Base-by-base conservation (phyloP, 495 filamentous ascomycete species). In the Penicillium dipodomyicola region DNA sequence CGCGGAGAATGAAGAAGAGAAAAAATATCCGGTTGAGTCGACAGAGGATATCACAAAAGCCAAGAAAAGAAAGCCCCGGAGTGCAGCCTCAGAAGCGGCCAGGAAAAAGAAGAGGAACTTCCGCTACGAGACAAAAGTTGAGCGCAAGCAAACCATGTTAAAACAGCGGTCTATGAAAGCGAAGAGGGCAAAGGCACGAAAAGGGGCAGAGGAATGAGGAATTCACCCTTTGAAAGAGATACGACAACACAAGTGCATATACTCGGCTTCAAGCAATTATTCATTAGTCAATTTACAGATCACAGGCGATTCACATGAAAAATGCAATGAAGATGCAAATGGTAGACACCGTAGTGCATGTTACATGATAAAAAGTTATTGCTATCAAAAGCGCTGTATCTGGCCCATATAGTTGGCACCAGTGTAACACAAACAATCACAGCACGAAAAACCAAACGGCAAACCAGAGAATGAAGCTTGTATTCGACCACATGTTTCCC, bases 91-190 rank as follows among this genome's bases (percentile, higher is more conserved):
- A 25, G 84, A 85, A 30, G 73, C 69, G 50, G 71, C 73, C 49
- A 93, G 91, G 78, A 80, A 78, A 67, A 92, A 87, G 77, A 96
- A 90, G 77, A 87, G 87, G 72, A 92, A 92, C 71, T 97, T 97
- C 66, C 82, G 90, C 19, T 98, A 98, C 71, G 88, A 96, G 72
- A 91, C 79, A 54, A 93, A 93, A 77, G 77, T 80, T 6, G 87
- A 96, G 57, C 84, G 92, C 60, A 87, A 87, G 65, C 58, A 85
- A 22, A 81, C 77, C 11, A 77, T 79, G 60, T 75, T 72, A 49
- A 95, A 91, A 69, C 81, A 92, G 69, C 86, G 84, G 60, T 68
- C 76, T 49, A 82, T 82, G 52, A 89, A 81, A 44, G 66, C 65
- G 30, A 78, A 63, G 46, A 80, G 78, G 59, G 80, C 80, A 4